These are phyloP conservation scores for Sporothrix phasma DNA, from an alignment of 2,329 filamentous ascomycete genomes.

Conservation along the genomic window DNA sequence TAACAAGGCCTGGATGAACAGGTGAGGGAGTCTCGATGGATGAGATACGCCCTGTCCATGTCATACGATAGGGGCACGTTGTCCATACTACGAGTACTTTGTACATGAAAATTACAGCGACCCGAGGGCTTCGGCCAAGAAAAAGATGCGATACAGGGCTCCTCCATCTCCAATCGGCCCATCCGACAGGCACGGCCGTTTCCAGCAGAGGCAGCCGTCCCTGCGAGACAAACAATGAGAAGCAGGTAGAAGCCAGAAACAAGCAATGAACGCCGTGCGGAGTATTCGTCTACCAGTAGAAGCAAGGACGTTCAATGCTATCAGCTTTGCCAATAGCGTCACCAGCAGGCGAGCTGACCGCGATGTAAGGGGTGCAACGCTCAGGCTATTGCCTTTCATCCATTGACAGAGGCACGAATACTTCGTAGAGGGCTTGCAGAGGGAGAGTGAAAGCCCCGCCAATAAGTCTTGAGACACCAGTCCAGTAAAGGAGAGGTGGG, in stretches of 20 bases:
- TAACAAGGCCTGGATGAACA: background rate
- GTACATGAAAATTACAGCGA: background rate
- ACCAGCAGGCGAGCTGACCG: background rate
- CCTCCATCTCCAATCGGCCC: background rate
- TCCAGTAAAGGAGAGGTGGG: background rate
- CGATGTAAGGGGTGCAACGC: slow-evolving; percentile 1
- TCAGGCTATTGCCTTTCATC: background rate
- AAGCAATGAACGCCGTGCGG: background rate
- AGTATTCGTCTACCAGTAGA: too few species aligned
- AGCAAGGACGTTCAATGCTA: background rate
- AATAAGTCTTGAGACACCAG: background rate
- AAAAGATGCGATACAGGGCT: background rate
- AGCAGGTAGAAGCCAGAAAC: background rate
- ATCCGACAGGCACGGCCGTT: background rate
- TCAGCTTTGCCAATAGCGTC: background rate
- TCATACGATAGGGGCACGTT: background rate
- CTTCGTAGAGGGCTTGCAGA: background rate
- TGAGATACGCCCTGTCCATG: background rate
- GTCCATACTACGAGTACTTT: too few species aligned
- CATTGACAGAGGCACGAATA: background rate
- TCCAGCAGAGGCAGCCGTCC: background rate
- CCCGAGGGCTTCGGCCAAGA: background rate
- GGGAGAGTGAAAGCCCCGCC: background rate
- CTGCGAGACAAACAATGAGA: background rate
- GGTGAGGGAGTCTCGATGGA: background rate